Percentiles rank a stretch among this genome's conserved stretches.
Evolutionary conservation across 306 rosid species (phyloP).

Genomic region (Fragaria vesca): DNA sequence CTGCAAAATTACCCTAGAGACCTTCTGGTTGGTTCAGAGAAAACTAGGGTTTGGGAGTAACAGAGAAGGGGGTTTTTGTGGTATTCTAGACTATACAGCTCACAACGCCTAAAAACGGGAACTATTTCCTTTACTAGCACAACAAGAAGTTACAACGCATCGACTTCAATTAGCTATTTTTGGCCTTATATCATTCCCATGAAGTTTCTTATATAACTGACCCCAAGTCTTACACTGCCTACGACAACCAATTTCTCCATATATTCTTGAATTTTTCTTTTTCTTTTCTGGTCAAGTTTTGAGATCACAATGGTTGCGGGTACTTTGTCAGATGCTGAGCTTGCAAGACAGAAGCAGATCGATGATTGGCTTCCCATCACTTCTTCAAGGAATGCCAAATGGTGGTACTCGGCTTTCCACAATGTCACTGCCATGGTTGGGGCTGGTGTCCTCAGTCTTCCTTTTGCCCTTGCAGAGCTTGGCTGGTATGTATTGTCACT

Average conservation of each 20-base stretch:
- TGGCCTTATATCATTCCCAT: background rate
- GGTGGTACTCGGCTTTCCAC: slow-evolving; percentile 95
- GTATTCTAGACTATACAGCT: background rate
- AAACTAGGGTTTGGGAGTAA: background rate
- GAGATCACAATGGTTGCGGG: slow-evolving; percentile 6
- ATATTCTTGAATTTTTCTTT: background rate
- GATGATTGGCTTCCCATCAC: slow-evolving; percentile 90
- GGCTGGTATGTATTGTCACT: slow-evolving; percentile 55
- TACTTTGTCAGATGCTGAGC: background rate
- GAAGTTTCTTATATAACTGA: background rate
- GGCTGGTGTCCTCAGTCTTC: slow-evolving; percentile 89
- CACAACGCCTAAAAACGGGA: background rate
- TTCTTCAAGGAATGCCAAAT: slow-evolving; percentile 71
- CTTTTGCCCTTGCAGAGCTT: slow-evolving; percentile 73
- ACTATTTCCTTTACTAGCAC: background rate
- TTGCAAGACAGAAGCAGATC: slow-evolving; percentile 29
- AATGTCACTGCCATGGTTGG: slow-evolving; percentile 97
- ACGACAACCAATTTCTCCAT: background rate
- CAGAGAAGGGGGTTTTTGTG: background rate
- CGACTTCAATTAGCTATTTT: background rate
- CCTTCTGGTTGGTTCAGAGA: background rate
- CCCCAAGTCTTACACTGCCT: background rate
- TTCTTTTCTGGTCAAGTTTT: background rate
- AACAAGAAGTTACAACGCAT: background rate
- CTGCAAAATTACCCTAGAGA: background rate